Evolutionary conservation across 257 asterid species (phyloP).

Genomic region (Solanum ossicruentum): DNA sequence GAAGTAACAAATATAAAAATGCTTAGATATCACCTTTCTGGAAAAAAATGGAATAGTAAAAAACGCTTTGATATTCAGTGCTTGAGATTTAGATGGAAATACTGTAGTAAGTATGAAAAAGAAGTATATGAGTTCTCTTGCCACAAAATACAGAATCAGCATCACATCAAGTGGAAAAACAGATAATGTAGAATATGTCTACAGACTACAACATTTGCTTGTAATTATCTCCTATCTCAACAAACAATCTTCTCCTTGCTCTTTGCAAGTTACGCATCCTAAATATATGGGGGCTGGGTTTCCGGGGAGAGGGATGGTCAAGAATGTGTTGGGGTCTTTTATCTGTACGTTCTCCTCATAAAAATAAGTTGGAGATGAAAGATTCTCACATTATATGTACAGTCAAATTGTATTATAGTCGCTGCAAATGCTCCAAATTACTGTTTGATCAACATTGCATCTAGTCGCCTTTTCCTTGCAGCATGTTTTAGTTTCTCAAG

Average conservation of each 20-base stretch:
- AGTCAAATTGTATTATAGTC: conserved; percentile 3
- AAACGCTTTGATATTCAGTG: not conserved
- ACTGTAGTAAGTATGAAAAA: not conserved
- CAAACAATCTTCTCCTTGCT: not conserved
- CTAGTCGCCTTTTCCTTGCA: conserved; percentile 60
- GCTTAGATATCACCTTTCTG: not conserved
- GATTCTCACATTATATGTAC: conserved; percentile 11
- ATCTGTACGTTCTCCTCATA: not conserved
- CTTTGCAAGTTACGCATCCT: not conserved
- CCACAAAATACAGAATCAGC: not conserved
- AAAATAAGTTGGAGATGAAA: not conserved
- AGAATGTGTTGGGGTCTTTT: not conserved
- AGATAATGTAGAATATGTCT: not conserved
- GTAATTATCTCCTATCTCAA: not conserved
- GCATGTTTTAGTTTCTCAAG: conserved; percentile 87
- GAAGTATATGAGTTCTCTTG: not conserved
- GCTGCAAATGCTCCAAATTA: conserved; percentile 8
- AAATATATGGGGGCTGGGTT: not conserved
- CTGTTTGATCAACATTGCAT: conserved; percentile 59
- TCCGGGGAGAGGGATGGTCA: not conserved
- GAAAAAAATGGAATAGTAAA: not conserved
- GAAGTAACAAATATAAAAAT: no score
- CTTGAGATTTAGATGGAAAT: not conserved
- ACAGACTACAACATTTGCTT: not conserved
- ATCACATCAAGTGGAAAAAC: not conserved